Base-by-base conservation (phyloP, 164 flowering plant species). In the Aristolochia californica region DNA sequence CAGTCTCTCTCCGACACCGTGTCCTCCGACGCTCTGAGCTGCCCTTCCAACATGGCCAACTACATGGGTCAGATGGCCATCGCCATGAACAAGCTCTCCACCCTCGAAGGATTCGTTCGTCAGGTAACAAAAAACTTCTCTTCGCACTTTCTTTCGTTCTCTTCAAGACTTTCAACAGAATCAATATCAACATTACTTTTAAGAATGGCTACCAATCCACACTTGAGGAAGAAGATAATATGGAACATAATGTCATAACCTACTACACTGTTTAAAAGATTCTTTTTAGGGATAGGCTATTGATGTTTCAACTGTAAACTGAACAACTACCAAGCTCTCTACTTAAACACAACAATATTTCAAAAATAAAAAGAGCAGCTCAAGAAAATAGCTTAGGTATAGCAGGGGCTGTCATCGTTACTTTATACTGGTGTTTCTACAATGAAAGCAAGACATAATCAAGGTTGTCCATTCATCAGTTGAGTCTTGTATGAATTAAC, bases 11-110 rank as follows among this genome's bases (percentile, higher is more conserved):
- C 87, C 0, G 88, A 90, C 50, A 83, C 82, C 53, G 80, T 94
- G 45, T 73, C 84, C 48, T 80, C 96, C 2, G 96, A 86, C 52
- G 72, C 96, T 7, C 66, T 93, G 34, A 76, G 65, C 57, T 70
- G 65, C 53, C 85, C 97, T 51, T 75, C 87, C 2, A 83, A 84
- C 76, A 82, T 84, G 87, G 80, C 78, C 28, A 85, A 83, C 71
- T 89, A 83, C 82, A 90, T 85, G 95, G 88, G 83, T 16, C 96
- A 90, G 62, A 90, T 94, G 99, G 93, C 96, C 43, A 8, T 86
- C 0, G 97, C 99, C 75, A 77, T 86, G 73, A 90, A 76, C 86
- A 88, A 94, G 74, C 87, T 94, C 67, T 80, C 97, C 56, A 77
- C 88, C 45, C 76, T 94, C 20, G 99, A 94, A 69, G 82, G 81